Conservation (phyloP, 768 basidiomycete genomes). For the Butyriboletus loyo region DNA sequence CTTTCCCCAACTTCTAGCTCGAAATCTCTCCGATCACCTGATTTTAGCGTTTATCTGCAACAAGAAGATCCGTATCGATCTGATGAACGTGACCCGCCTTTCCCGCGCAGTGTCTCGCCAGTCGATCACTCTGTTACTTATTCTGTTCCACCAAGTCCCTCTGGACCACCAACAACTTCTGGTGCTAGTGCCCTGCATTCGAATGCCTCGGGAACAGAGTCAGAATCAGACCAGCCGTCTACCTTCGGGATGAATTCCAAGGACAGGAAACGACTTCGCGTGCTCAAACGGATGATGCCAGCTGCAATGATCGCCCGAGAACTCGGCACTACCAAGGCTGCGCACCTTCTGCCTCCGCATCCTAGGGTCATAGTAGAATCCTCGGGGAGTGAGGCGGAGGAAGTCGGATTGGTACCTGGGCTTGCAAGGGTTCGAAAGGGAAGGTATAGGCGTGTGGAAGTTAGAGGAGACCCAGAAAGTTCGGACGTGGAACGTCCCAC, state of each 20-base stretch:
- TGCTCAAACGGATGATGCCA: slow-evolving; percentile 51
- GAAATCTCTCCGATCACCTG: slow-evolving; percentile 3
- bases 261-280: slow-evolving; percentile 38
- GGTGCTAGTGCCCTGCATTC: slow-evolving; percentile 14
- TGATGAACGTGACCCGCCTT: slow-evolving; percentile 3
- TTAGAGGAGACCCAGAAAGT: slow-evolving; percentile 66
- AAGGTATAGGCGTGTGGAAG: slow-evolving; percentile 35
- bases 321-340: slow-evolving; percentile 15
- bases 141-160: slow-evolving; percentile 17
- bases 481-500: slow-evolving; percentile 35
- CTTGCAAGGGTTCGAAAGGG: slow-evolving; percentile 44
- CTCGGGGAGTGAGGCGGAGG: slow-evolving; percentile 34
- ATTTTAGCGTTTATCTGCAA: slow-evolving; percentile 12
- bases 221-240: slow-evolving; percentile 20
- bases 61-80: slow-evolving; percentile 14
- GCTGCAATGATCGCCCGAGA: slow-evolving; percentile 46
- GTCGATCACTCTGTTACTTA: background rate
- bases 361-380: slow-evolving; percentile 8
- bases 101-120: slow-evolving; percentile 6
- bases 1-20: slow-evolving; percentile 3
- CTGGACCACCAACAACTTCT: slow-evolving; percentile 17
- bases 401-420: slow-evolving; percentile 47
- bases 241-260: slow-evolving; percentile 20
- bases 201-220: slow-evolving; percentile 12
- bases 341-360: slow-evolving; percentile 7